These are phyloP conservation scores for Actinomortierella wolfii DNA, from an alignment of 371 early-diverging fungal species.

Conservation along the genomic window DNA sequence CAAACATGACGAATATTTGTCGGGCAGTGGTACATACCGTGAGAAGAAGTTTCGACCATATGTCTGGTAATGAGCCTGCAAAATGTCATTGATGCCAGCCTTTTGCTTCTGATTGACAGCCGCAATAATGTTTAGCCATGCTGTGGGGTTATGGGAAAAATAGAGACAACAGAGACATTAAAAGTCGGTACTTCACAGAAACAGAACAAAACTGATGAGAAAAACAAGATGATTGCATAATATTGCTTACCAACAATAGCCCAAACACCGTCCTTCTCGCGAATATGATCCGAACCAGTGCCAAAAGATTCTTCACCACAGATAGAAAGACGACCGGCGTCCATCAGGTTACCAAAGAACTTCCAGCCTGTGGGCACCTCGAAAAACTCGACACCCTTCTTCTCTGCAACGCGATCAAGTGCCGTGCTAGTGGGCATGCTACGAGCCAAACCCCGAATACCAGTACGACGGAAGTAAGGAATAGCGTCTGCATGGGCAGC, in stretches of 20 bases:
- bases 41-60: slow-evolving; percentile 98
- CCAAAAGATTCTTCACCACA: slow-evolving; percentile 99
- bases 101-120: slow-evolving; percentile 62
- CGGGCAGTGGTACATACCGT: slow-evolving; percentile 44
- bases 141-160: slow-evolving; percentile 43
- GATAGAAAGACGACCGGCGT: slow-evolving; percentile 91
- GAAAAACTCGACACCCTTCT: slow-evolving; percentile 75
- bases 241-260: slow-evolving; percentile 74
- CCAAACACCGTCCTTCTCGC: slow-evolving; percentile 99
- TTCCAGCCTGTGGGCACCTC: slow-evolving; percentile 96
- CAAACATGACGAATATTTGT: neutral
- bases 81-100: slow-evolving; percentile 74
- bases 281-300: slow-evolving; percentile 96
- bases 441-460: slow-evolving; percentile 90
- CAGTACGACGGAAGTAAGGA: slow-evolving; percentile 89
- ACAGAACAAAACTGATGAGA: neutral
- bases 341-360: slow-evolving; percentile 99
- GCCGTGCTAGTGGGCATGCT: slow-evolving; percentile 96
- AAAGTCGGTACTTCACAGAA: no score
- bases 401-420: slow-evolving; percentile 88
- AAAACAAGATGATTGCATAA: no score
- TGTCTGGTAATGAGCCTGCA: slow-evolving; percentile 75
- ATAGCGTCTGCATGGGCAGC: slow-evolving; percentile 89
- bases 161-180: neutral
- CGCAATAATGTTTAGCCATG: slow-evolving; percentile 95